These are phyloP conservation scores for Jimgerdemannia flammicorona DNA, from an alignment of 192 early-diverging fungal genomes.

Conservation along the genomic window DNA sequence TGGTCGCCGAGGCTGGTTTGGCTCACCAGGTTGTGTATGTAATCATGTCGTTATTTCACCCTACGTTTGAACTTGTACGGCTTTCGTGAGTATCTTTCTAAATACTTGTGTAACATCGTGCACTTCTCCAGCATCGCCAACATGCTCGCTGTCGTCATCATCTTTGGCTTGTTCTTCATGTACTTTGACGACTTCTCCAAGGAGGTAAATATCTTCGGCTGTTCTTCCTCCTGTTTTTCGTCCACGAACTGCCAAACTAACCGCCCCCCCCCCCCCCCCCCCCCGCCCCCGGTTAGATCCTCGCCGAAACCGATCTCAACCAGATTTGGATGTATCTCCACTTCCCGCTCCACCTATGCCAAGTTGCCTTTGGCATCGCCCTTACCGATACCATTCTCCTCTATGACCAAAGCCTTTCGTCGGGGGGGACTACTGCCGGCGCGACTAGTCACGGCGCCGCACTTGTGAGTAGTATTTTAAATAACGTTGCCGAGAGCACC, in stretches of 20 bases:
- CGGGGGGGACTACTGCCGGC: background rate
- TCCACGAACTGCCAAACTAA: too few species aligned
- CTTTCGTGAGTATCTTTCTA: slow-evolving; percentile 31
- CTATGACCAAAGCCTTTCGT: slow-evolving; percentile 11
- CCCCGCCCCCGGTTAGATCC: too few species aligned
- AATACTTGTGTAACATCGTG: background rate
- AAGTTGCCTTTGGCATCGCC: slow-evolving; percentile 44
- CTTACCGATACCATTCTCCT: slow-evolving; percentile 37
- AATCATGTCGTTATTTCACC: slow-evolving; percentile 20
- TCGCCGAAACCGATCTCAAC: too few species aligned
- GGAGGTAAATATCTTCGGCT: slow-evolving; percentile 18
- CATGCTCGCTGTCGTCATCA: slow-evolving; percentile 42
- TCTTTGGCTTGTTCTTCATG: slow-evolving; percentile 45
- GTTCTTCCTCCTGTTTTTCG: slow-evolving; percentile 17
- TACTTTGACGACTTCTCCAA: slow-evolving; percentile 50
- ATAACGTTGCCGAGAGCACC: too few species aligned
- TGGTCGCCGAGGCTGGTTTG: slow-evolving; percentile 10
- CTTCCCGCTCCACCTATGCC: slow-evolving; percentile 46
- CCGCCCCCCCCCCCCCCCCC: too few species aligned
- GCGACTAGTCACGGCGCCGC: background rate
- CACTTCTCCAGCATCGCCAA: slow-evolving; percentile 16
- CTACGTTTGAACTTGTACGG: slow-evolving; percentile 32
- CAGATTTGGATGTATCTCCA: too few species aligned
- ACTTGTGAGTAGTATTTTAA: too few species aligned
- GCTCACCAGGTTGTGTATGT: slow-evolving; percentile 25